These are phyloP conservation scores for Monosporozyma unispora DNA, from an alignment of 805 yeast species.

Conservation along the genomic window DNA sequence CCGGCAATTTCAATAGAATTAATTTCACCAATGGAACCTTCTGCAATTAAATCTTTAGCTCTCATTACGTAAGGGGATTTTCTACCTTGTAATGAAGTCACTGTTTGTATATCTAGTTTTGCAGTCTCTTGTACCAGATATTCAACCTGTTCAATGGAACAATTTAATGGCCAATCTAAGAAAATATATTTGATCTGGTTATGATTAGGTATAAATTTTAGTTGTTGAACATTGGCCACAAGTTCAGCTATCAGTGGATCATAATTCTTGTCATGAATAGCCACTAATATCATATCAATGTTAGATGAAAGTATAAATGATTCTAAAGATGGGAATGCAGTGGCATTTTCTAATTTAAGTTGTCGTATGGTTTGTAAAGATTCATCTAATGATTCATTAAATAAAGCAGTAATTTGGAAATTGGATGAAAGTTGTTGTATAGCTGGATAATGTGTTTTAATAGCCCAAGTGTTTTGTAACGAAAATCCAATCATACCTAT, in stretches of 20 bases:
- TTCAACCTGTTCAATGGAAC: conserved; percentile 10
- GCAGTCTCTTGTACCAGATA: conserved; percentile 9
- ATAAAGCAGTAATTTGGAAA: conserved; percentile 13
- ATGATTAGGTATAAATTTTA: conserved; percentile 1
- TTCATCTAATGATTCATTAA: conserved; percentile 8
- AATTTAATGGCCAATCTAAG: conserved; percentile 17
- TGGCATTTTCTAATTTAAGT: conserved; percentile 10
- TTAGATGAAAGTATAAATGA: conserved; percentile 8
- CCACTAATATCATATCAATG: conserved; percentile 14
- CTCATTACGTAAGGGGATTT: conserved; percentile 17
- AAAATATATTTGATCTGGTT: conserved; percentile 9
- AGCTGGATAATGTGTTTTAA: conserved; percentile 15
- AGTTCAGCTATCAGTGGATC: conserved; percentile 7
- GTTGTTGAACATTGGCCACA: conserved; percentile 5
- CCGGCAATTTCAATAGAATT: conserved; percentile 16
- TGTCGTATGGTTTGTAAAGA: conserved; percentile 10
- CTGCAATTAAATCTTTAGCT: conserved; percentile 15
- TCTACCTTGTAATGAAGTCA: conserved; percentile 16
- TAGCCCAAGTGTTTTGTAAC: conserved; percentile 13
- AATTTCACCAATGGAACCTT: conserved; percentile 17
- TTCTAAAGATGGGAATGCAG: conserved; percentile 10
- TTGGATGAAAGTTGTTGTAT: conserved; percentile 13
- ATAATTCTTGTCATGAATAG: conserved; percentile 10
- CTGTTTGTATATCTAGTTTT: conserved; percentile 11
- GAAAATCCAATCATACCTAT: conserved; percentile 16